Evolutionary conservation across 2,329 filamentous ascomycete species (phyloP), one percentile per base, ranked within the genome.

Genomic region (Verticillium isaacii): DNA sequence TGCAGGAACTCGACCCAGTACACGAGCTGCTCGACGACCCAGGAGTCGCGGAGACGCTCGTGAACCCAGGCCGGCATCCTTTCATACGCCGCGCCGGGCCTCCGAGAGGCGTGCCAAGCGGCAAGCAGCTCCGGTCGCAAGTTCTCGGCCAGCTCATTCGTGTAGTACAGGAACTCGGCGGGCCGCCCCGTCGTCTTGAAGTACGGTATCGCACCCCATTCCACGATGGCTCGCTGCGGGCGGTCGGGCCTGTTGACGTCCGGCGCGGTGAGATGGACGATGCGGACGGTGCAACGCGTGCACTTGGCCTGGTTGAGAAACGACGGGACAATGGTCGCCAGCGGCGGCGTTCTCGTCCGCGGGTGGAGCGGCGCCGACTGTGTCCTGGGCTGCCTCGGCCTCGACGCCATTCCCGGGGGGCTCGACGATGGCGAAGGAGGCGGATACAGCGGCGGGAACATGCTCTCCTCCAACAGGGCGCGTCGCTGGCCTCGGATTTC

Each of bases 1-100:
- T 66, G 57, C 36, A 66, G 64, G 55, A 59, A 66, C 50, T 66
- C 64, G 5, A 61, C 63, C 64, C 64, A 66, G 59, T 66, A 66
- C 14, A 57, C 64, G 25, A 66, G 64, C 57, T 64, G 64, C 63
- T 66, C 64, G 50, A 66, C 59, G 37, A 66, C 62, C 64, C 64
- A 66, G 63, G 63, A 63, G 57, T 66, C 64, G 25, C 64, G 60
- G 36, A 64, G 61, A 6, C 63, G 54, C 57, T 66, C 64, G 9
- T 50, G 25, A 17, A 64, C 59, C 58, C 63, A 64, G 45, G 63
- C 61, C 5, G 45, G 45, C 45, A 52, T 52, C 45, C 45, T 19
- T 25, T 19, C n/a, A 14, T 19, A 3, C 45, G n/a, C n/a, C 2
- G 11, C n/a, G 11, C 45, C 45, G 12, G 17, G 8, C 19, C 17